Evolutionary conservation across 1,284 basidiomycete genomes (phyloP).

Genomic region (Pseudozyma pruni): DNA sequence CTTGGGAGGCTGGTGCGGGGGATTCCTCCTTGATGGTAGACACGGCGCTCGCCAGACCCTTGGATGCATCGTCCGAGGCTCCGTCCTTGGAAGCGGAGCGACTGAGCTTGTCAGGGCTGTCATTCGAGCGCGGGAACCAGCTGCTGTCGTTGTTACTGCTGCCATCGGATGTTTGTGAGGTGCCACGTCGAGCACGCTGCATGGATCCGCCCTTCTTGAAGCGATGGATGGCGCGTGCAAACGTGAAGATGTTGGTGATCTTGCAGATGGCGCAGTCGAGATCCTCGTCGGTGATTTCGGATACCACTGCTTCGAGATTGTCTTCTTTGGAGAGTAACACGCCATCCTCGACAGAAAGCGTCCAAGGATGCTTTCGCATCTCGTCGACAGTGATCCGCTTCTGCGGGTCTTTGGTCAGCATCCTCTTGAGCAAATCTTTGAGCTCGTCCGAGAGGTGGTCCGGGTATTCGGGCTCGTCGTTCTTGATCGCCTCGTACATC

Average conservation of each 20-base stretch:
- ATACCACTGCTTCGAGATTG: constrained; percentile 51
- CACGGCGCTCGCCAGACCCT: constrained; percentile 1
- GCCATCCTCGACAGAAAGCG: constrained; percentile 34
- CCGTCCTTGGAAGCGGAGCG: constrained; percentile 7
- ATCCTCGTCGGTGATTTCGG: constrained; percentile 65
- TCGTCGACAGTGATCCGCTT: constrained; percentile 56
- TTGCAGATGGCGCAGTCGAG: constrained; percentile 62
- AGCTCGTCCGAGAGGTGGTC: constrained; percentile 46
- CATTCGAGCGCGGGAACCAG: constrained; percentile 30
- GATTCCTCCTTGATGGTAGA: constrained; percentile 33
- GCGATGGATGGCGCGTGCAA: constrained; percentile 64
- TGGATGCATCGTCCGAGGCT: neutral
- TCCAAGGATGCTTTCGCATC: constrained; percentile 61
- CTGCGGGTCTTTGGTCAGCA: constrained; percentile 59
- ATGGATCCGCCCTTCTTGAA: constrained; percentile 59
- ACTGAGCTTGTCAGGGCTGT: constrained; percentile 8
- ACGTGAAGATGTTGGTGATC: constrained; percentile 64
- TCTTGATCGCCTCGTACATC: constrained; percentile 71
- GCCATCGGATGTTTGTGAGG: constrained; percentile 19
- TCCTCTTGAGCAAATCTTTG: constrained; percentile 48
- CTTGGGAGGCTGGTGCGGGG: constrained; percentile 1
- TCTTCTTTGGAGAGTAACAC: constrained; percentile 51
- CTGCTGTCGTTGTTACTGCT: constrained; percentile 25
- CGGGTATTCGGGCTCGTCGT: constrained; percentile 64
- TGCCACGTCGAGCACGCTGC: constrained; percentile 21